Evolutionary conservation across 257 asterid species (phyloP).

Genomic region (Nicotiana attenuata): DNA sequence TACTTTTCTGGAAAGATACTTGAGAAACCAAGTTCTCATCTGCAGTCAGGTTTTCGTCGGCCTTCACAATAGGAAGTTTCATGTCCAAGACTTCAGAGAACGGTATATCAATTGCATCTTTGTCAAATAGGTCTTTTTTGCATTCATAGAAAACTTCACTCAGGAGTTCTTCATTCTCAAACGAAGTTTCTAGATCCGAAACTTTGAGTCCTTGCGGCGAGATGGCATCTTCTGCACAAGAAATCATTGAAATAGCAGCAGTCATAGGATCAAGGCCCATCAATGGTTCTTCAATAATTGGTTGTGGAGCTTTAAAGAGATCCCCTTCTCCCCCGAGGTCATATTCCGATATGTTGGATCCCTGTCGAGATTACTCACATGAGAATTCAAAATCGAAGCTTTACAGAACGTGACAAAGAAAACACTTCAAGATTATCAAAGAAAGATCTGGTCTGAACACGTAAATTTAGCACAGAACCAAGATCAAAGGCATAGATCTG

Average conservation of each 20-base stretch:
- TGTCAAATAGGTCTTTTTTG: constrained; percentile 79
- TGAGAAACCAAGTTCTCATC: constrained; percentile 34
- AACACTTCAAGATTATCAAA: neutral
- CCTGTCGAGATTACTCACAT: constrained; percentile 37
- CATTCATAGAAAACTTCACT: constrained; percentile 85
- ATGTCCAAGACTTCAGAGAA: constrained; percentile 49
- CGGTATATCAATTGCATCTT: constrained; percentile 65
- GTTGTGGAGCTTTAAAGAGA: constrained; percentile 78
- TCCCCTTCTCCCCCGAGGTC: constrained; percentile 85
- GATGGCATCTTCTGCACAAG: constrained; percentile 68
- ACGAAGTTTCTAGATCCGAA: constrained; percentile 61
- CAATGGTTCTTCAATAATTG: constrained; percentile 56
- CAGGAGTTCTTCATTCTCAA: constrained; percentile 64
- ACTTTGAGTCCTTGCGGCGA: constrained; percentile 57
- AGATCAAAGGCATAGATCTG: neutral
- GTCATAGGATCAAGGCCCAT: constrained; percentile 72
- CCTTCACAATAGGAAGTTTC: constrained; percentile 33
- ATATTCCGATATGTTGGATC: constrained; percentile 52
- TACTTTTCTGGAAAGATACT: constrained; percentile 59
- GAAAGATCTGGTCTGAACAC: neutral
- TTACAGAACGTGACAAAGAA: neutral
- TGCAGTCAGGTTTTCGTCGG: constrained; percentile 24
- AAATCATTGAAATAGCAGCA: constrained; percentile 79
- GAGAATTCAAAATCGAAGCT: constrained; percentile 11
- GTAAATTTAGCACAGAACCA: neutral